Evolutionary conservation across 306 rosid species (phyloP), one percentile per base, ranked within the genome.

Genomic region (Trifolium fragiferum): DNA sequence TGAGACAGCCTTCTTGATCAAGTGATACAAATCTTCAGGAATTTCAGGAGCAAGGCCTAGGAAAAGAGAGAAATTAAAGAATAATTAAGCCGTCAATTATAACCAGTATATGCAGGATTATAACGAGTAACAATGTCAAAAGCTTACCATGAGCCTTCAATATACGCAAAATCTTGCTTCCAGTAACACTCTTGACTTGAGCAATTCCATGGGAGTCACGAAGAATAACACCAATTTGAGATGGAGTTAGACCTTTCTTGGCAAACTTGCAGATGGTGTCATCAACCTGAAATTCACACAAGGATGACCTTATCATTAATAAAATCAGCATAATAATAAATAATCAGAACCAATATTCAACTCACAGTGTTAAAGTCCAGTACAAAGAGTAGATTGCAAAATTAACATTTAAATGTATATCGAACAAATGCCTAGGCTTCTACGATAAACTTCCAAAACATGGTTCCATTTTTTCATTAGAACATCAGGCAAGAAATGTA

Each of bases 141-240:
- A 35, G 5, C 55, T n/a, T n/a, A 23, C 96, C 97, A 7, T 92
- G 94, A 70, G 98, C 96, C 76, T 92, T 92, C 41, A 92, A 86
- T 18, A 92, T 86, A 4, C 98, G 92, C 68, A 92, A 80, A 61
- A 90, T 89, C 83, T 90, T 92, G 84, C 81, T 92, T 4, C 96
- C 96, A n/a, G 98, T 89, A n/a, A 92, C 84, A 41, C 85, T 88
- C 84, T 46, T 90, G 10, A 92, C 96, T 81, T 92, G 97, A 54
- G 96, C 92, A 64, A 93, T 93, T n/a, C 96, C 98, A 40, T 93
- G 91, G 67, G 98, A 90, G 63, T 93, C 98, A 55, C 96, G 86
- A 32, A 93, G 95, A 74, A 92, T 87, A 13, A 90, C 96, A 83
- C 98, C 98, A 66, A 92, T 92, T 84, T 92, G 98, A 23, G 98